Conservation (phyloP, 768 basidiomycete genomes). For the Naematelia encephala region DNA sequence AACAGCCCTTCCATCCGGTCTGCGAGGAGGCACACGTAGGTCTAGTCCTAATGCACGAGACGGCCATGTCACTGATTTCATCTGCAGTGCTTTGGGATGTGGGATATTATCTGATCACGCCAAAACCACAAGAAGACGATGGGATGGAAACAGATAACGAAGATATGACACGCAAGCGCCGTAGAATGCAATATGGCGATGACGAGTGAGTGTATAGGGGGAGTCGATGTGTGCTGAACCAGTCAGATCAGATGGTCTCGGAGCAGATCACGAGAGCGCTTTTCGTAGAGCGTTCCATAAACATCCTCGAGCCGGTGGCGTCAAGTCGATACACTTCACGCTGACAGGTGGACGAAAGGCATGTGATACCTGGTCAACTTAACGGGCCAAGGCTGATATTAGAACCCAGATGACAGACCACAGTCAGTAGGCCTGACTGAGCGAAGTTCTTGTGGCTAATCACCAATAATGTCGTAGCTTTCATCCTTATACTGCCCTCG, state of each 20-base stretch:
- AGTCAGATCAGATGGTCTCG: conserved; percentile 4
- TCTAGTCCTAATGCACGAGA: neutral
- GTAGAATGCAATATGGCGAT: conserved; percentile 12
- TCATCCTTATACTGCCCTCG: conserved; percentile 26
- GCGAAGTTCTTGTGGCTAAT: too few relatives aligned
- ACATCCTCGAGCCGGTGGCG: conserved; percentile 10
- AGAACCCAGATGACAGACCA: conserved; percentile 30
- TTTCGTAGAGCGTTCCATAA: conserved; percentile 21
- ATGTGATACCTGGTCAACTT: neutral
- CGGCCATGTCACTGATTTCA: neutral
- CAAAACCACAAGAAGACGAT: neutral
- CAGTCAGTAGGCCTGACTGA: conserved; percentile 24
- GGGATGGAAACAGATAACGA: conserved; percentile 22
- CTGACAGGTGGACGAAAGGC: conserved; percentile 38
- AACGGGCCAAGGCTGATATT: conserved; percentile 9
- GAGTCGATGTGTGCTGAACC: neutral
- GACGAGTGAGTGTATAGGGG: conserved; percentile 15
- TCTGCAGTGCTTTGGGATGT: conserved; percentile 43
- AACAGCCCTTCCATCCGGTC: conserved; percentile 26
- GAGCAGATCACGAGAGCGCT: conserved; percentile 32
- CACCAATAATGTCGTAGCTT: conserved; percentile 15
- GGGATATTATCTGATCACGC: conserved; percentile 31
- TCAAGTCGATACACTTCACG: conserved; percentile 36
- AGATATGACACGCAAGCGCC: conserved; percentile 16
- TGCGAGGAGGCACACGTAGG: conserved; percentile 26